phyloP scores from a whole-genome alignment of 2,329 filamentous ascomycete genomes.

The Cladosporium sp. region DNA sequence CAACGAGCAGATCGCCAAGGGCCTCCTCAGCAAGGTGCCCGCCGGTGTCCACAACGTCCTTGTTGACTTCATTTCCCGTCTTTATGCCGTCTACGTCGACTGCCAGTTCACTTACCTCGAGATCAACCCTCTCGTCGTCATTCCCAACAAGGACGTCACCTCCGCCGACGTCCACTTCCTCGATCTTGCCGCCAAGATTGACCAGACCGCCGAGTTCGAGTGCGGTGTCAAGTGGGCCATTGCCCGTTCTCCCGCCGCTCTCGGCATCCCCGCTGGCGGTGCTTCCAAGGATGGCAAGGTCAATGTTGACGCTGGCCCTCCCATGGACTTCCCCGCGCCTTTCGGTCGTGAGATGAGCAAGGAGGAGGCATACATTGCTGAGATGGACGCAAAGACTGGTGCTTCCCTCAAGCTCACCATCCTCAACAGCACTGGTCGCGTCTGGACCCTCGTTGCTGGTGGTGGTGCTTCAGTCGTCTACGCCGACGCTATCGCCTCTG shows the following conservation, averaged over 20 bases:
- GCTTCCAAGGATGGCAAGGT: slow-evolving; percentile 69
- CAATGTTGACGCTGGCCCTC: slow-evolving; percentile 92
- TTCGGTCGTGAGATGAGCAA: slow-evolving; percentile 98
- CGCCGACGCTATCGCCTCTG: slow-evolving; percentile 95
- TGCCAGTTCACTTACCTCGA: slow-evolving; percentile 99
- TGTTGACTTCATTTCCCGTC: slow-evolving; percentile 96
- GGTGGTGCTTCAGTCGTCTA: slow-evolving; percentile 99
- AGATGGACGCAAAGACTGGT: slow-evolving; percentile 98
- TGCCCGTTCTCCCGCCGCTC: slow-evolving; percentile 83
- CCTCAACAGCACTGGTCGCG: slow-evolving; percentile 84
- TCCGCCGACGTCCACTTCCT: slow-evolving; percentile 97
- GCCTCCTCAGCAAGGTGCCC: slow-evolving; percentile 89
- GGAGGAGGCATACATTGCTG: slow-evolving; percentile 98
- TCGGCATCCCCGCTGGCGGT: slow-evolving; percentile 69
- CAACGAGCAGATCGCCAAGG: slow-evolving; percentile 85
- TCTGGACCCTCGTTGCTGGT: slow-evolving; percentile 98
- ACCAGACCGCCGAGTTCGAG: slow-evolving; percentile 99
- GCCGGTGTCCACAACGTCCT: slow-evolving; percentile 96
- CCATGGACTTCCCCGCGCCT: slow-evolving; percentile 98
- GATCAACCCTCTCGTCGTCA: slow-evolving; percentile 98
- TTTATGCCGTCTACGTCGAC: slow-evolving; percentile 99
- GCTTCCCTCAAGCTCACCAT: slow-evolving; percentile 98
- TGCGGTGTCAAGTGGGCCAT: slow-evolving; percentile 99
- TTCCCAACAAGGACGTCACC: slow-evolving; percentile 88
- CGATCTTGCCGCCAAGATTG: slow-evolving; percentile 96